Evolutionary conservation across 179 eudicot species (phyloP), one percentile per base, ranked within the genome.

Genomic region (Spinacia oleracea): DNA sequence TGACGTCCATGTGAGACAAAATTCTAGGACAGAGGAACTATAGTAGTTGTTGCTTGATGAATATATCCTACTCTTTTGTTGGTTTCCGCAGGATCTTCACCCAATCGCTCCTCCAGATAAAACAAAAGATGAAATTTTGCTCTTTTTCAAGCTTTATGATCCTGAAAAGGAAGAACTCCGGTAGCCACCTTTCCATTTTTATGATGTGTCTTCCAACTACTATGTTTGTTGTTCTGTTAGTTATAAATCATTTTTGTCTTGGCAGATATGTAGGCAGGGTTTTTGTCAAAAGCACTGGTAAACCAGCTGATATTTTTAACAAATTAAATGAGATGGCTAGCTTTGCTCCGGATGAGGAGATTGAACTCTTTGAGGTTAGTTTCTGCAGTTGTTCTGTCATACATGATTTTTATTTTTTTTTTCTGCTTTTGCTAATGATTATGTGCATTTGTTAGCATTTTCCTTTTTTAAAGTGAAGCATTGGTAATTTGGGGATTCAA

Each of bases 111-210:
- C 91, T 63, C 91, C 91, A 9, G 87, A 80, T 46, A 93, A 89
- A 78, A 89, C 84, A 70, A 93, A 90, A 80, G 98, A 95, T 68
- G 98, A 93, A 31, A 91, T 93, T 74, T 87, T 95, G 80, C 91
- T 95, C 56, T 95, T 95, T 82, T 92, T 95, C 84, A 95, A 95
- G 84, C 91, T 88, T 77, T 95, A 91, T 85, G 94, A 93, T 79
- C 92, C 97, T 31, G 80, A 80, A 76, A 95, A 89, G 83, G 93
- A 89, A 85, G 98, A 95, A 82, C 92, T 95, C 27, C 86, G 98
- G 98, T 95, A 85, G 23, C 42, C 46, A 53, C 10, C 73, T 16
- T 32, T 66, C 9, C 42, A 6, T 38, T 38, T 34, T 11, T 59
- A 14, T 3, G 51, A 2, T 64, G 29, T 45, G 40, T 69, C 45